Conservation (phyloP, 768 basidiomycete genomes). For the Sarcomyxa edulis region DNA sequence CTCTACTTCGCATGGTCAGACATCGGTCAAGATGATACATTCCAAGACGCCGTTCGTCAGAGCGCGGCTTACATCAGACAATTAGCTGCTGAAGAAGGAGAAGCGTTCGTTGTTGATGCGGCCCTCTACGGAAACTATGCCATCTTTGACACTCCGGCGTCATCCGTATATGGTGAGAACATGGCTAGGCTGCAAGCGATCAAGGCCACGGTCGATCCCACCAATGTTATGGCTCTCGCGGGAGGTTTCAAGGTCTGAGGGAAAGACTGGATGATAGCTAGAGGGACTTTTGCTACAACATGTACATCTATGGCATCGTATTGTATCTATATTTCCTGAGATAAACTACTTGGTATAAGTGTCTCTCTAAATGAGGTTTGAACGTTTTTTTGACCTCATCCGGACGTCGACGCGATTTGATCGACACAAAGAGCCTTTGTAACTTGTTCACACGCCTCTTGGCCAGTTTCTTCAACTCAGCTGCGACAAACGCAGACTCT, state of each 20-base stretch:
- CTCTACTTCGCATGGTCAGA: conserved; percentile 20
- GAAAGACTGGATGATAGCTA: too few species aligned
- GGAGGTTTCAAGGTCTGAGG: conserved; percentile 56
- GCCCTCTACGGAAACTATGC: conserved; percentile 59
- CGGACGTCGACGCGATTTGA: too few species aligned
- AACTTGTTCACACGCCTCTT: too few species aligned
- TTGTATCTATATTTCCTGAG: too few species aligned
- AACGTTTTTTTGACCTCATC: too few species aligned
- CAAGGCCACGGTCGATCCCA: conserved; percentile 45
- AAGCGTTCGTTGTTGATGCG: conserved; percentile 27
- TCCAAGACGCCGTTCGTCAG: conserved; percentile 31
- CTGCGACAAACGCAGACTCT: too few species aligned
- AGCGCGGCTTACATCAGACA: conserved; percentile 33
- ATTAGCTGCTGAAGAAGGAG: conserved; percentile 32
- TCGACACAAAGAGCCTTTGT: too few species aligned
- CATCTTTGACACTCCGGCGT: conserved; percentile 42
- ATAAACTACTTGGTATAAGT: too few species aligned
- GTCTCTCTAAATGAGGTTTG: too few species aligned
- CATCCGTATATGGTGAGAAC: conserved; percentile 46
- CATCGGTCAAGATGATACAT: conserved; percentile 14
- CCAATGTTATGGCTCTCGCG: conserved; percentile 57
- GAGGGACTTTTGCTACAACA: too few species aligned
- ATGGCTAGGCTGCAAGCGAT: conserved; percentile 33
- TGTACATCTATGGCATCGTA: too few species aligned
- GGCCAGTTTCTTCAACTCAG: too few species aligned